phyloP scores from a whole-genome alignment of 352 stramenopile genomes.

The Pseudoperonospora humuli region DNA sequence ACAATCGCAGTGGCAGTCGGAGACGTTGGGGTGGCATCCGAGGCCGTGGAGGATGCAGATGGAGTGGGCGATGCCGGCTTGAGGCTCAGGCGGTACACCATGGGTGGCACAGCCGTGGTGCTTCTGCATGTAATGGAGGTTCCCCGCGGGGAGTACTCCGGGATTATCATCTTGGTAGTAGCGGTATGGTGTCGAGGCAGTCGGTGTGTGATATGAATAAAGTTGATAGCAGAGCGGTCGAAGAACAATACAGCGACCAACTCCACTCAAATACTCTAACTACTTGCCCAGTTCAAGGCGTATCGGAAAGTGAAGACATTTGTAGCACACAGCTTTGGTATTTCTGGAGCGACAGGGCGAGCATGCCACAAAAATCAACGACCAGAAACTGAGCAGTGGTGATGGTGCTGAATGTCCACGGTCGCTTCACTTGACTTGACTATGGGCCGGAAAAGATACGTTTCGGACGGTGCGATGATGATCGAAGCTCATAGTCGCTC shows the following conservation, averaged over 20 bases:
- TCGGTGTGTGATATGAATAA: not conserved
- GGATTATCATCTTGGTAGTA: constrained; percentile 30
- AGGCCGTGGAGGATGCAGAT: constrained; percentile 5
- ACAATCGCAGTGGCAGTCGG: constrained; percentile 10
- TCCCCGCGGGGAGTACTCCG: constrained; percentile 33
- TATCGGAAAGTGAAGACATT: constrained; percentile 19
- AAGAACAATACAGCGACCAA: constrained; percentile 27
- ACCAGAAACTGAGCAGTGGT: constrained; percentile 7
- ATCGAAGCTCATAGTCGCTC: constrained; percentile 8
- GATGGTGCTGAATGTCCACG: constrained; percentile 3
- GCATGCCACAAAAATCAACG: constrained; percentile 15
- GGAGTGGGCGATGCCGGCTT: constrained; percentile 22
- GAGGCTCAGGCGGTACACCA: constrained; percentile 34
- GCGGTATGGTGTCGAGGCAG: constrained; percentile 16
- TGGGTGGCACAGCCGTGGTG: constrained; percentile 15
- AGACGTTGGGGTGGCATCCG: constrained; percentile 3
- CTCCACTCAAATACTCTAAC: constrained; percentile 1
- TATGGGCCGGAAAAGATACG: constrained; percentile 22
- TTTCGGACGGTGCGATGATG: constrained; percentile 16
- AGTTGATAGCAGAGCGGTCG: constrained; percentile 6
- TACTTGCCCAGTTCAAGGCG: constrained; percentile 4
- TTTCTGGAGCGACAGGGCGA: constrained; percentile 18
- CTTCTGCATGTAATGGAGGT: constrained; percentile 30
- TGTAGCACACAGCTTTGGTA: constrained; percentile 5
- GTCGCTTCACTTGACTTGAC: constrained; percentile 3